Evolutionary conservation across 371 early-diverging fungal species (phyloP).

Genomic region (Mycotypha africana): DNA sequence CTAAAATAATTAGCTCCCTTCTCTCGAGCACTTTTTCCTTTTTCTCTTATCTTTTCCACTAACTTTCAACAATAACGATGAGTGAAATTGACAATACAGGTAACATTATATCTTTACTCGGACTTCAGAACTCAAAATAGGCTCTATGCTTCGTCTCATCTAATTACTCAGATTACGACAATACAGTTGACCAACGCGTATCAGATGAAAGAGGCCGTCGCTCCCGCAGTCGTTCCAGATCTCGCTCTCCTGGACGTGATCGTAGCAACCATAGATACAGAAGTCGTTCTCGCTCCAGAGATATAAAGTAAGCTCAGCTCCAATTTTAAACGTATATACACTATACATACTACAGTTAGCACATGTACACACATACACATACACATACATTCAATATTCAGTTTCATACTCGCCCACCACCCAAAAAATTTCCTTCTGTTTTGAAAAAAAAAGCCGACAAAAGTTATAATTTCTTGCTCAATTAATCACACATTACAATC

Average conservation of each 20-base stretch:
- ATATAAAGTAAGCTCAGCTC: conserved; percentile 22
- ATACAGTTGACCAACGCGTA: conserved; percentile 27
- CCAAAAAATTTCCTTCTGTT: no score
- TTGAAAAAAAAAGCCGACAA: no score
- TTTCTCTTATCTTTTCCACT: conserved; percentile 3
- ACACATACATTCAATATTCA: no score
- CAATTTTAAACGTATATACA: neutral
- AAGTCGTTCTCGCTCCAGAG: conserved; percentile 46
- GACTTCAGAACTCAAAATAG: neutral
- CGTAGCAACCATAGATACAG: conserved; percentile 41
- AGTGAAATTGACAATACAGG: conserved; percentile 24
- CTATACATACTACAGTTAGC: conserved; percentile 2
- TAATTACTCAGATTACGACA: no score
- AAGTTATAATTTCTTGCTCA: no score
- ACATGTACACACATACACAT: neutral
- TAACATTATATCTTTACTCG: no score
- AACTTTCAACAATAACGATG: conserved; percentile 5
- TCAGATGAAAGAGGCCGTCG: conserved; percentile 41
- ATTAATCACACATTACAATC: neutral
- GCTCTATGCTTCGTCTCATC: no score
- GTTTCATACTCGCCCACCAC: no score
- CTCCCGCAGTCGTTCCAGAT: conserved; percentile 41
- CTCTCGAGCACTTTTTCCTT: conserved; percentile 2
- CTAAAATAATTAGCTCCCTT: neutral
- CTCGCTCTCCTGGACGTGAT: conserved; percentile 42